Conservation (phyloP, 2,329 filamentous ascomycete genomes). For the Ceratocystis variospora region DNA sequence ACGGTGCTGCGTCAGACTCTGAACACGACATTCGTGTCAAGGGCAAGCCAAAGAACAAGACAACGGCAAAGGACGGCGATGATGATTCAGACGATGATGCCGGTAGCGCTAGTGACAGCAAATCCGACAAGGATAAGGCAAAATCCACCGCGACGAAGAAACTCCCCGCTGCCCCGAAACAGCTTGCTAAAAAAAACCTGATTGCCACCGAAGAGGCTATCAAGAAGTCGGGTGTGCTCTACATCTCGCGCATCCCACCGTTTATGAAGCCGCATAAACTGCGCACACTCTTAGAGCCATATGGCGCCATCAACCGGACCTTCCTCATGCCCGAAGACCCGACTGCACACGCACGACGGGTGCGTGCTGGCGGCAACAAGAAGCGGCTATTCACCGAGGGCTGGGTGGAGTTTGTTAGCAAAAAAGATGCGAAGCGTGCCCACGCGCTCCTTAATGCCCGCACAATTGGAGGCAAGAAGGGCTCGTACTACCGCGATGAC, state of each 20-base stretch:
- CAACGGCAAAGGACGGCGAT: slow-evolving; percentile 23
- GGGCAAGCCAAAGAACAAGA: slow-evolving; percentile 24
- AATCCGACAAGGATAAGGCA: slow-evolving; percentile 33
- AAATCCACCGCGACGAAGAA: neutral
- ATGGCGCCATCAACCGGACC: slow-evolving; percentile 62
- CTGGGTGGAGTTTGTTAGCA: slow-evolving; percentile 70
- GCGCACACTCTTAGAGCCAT: slow-evolving; percentile 58
- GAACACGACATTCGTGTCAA: slow-evolving; percentile 24
- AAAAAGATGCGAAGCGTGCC: slow-evolving; percentile 62
- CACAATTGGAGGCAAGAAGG: slow-evolving; percentile 72
- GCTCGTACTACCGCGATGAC: slow-evolving; percentile 71
- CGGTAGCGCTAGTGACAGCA: slow-evolving; percentile 38
- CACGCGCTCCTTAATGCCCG: slow-evolving; percentile 64
- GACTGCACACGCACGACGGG: slow-evolving; percentile 48
- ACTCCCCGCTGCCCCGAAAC: slow-evolving; percentile 15
- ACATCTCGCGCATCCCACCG: slow-evolving; percentile 70
- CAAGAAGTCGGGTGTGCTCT: slow-evolving; percentile 65
- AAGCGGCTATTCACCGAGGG: slow-evolving; percentile 71
- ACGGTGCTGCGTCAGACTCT: slow-evolving; percentile 22
- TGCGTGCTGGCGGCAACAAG: slow-evolving; percentile 66
- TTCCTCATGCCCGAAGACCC: slow-evolving; percentile 69
- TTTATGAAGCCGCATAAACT: slow-evolving; percentile 79
- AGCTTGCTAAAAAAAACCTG: slow-evolving; percentile 53
- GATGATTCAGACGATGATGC: slow-evolving; percentile 22
- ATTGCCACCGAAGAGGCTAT: slow-evolving; percentile 49